Evolutionary conservation across 495 filamentous ascomycete genomes (phyloP).

Genomic region (Aspergillus leporis): DNA sequence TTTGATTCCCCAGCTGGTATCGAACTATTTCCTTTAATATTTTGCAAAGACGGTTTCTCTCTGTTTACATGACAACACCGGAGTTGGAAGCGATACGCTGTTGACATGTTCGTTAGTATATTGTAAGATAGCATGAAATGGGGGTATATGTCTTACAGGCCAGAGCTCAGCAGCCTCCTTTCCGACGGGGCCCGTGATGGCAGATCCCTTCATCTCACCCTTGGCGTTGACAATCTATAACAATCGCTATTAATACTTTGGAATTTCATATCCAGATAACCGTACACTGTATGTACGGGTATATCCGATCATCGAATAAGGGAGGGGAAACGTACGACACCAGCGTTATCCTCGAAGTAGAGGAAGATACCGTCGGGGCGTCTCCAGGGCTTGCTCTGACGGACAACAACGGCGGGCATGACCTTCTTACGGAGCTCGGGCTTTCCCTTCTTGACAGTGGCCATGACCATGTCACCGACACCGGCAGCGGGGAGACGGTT

Average conservation of each 20-base stretch:
- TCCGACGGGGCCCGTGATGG: constrained; percentile 98
- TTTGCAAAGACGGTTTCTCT: constrained; percentile 27
- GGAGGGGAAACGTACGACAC: constrained; percentile 63
- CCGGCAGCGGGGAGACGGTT: constrained; percentile 97
- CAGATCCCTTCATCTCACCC: constrained; percentile 99
- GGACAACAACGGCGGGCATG: constrained; percentile 97
- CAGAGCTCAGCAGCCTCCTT: constrained; percentile 99
- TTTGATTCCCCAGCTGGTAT: constrained; percentile 41
- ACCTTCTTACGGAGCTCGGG: constrained; percentile 99
- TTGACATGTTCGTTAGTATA: constrained; percentile 6
- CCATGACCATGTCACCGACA: constrained; percentile 99
- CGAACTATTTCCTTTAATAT: constrained; percentile 37
- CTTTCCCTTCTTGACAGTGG: constrained; percentile 99
- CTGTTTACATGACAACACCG: constrained; percentile 96
- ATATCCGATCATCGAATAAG: neutral
- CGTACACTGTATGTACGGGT: neutral
- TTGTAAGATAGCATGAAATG: neutral
- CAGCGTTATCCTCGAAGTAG: constrained; percentile 99
- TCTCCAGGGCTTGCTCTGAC: constrained; percentile 99
- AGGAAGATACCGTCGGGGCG: constrained; percentile 95
- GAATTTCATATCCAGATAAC: neutral
- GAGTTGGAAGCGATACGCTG: constrained; percentile 99
- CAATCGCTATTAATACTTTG: neutral
- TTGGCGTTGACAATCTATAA: constrained; percentile 98
- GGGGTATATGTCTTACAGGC: constrained; percentile 67